phyloP scores from a whole-genome alignment of 2,329 filamentous ascomycete genomes.

The Aspergillus ochraceoroseus region DNA sequence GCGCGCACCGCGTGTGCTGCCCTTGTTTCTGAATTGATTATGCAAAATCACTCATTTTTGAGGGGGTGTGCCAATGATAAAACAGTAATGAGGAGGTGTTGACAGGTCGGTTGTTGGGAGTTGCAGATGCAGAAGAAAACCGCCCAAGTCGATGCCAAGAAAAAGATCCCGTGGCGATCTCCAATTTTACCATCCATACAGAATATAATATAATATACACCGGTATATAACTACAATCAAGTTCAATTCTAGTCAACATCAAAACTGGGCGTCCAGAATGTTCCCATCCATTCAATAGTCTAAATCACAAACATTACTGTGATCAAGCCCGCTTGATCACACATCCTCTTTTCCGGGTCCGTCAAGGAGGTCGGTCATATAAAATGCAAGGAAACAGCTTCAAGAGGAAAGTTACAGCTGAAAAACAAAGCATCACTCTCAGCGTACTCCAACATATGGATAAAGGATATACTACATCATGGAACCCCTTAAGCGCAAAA shows the following conservation, averaged over 20 bases:
- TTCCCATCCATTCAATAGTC: constrained; percentile 11
- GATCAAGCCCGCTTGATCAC: constrained; percentile 29
- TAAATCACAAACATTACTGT: constrained; percentile 24
- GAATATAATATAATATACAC: too few species aligned
- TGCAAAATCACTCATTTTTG: too few species aligned
- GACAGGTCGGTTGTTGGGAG: background rate
- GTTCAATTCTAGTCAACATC: too few species aligned
- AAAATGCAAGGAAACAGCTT: constrained; percentile 15
- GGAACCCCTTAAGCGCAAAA: constrained; percentile 10
- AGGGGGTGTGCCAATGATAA: too few species aligned
- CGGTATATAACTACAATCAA: too few species aligned
- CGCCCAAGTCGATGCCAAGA: background rate
- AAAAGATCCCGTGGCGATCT: too few species aligned
- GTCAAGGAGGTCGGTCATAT: constrained; percentile 15
- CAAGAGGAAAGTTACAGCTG: constrained; percentile 15
- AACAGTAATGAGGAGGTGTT: too few species aligned
- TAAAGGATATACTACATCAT: constrained; percentile 7
- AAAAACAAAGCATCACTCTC: constrained; percentile 9
- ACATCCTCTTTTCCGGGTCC: constrained; percentile 14
- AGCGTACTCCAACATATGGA: constrained; percentile 17
- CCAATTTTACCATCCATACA: too few species aligned
- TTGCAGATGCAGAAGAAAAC: background rate
- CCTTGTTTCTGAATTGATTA: too few species aligned
- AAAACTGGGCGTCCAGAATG: constrained; percentile 6
- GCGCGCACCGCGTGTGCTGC: too few species aligned